A percentile compares a stretch with the other conserved stretches of the same genome.
Evolutionary conservation across 768 basidiomycete genomes (phyloP).

Genomic region (Amyloporia xantha): DNA sequence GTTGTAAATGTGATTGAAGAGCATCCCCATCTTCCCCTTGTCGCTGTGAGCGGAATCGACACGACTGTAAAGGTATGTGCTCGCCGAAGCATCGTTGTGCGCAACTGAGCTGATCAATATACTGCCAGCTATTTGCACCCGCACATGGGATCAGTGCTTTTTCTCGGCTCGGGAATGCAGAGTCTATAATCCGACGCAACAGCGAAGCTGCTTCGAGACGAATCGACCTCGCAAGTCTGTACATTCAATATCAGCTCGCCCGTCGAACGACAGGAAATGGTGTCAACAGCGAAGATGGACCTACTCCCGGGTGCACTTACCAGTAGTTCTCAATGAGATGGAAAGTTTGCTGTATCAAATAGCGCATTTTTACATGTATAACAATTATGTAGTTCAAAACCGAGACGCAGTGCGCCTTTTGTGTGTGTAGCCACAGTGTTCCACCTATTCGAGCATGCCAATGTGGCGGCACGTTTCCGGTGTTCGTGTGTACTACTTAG

Average conservation of each 20-base stretch:
- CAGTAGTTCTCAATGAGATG: not conserved
- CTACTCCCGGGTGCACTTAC: not conserved
- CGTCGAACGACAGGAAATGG: slow-evolving; percentile 8
- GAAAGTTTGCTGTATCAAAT: not conserved
- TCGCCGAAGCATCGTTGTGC: not conserved
- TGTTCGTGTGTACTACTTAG: not conserved
- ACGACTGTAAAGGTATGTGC: slow-evolving; percentile 66
- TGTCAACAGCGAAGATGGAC: too few species aligned
- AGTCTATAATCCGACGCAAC: slow-evolving; percentile 54
- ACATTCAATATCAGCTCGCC: slow-evolving; percentile 22
- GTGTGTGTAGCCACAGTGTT: not conserved
- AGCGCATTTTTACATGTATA: not conserved
- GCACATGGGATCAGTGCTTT: slow-evolving; percentile 39
- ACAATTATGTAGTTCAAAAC: too few species aligned
- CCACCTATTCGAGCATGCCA: not conserved
- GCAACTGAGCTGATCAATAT: not conserved
- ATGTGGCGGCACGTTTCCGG: not conserved
- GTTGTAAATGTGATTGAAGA: slow-evolving; percentile 86
- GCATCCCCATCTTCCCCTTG: slow-evolving; percentile 68
- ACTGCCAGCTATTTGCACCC: slow-evolving; percentile 58
- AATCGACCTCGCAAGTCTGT: slow-evolving; percentile 24
- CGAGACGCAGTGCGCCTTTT: not conserved
- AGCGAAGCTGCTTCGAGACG: slow-evolving; percentile 27
- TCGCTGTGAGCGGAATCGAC: slow-evolving; percentile 89
- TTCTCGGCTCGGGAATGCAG: slow-evolving; percentile 47